Conservation (phyloP, 345 rosid species). For the Eutrema japonicum region DNA sequence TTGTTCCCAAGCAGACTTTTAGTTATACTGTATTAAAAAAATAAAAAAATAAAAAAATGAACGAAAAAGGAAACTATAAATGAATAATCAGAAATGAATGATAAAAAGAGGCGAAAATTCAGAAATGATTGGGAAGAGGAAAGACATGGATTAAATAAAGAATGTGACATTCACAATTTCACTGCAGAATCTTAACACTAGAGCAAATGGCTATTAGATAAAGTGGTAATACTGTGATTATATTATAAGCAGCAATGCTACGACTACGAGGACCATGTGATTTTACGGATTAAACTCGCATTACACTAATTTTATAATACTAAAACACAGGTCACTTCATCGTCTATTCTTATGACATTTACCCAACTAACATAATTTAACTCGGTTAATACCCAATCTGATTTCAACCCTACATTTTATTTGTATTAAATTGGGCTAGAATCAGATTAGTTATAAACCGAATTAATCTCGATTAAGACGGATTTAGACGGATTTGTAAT, state of each 20-base stretch:
- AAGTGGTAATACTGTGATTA: constrained; percentile 3
- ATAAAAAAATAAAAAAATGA: neutral
- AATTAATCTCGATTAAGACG: no score
- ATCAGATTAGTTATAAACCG: no score
- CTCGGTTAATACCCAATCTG: no score
- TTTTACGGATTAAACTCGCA: constrained; percentile 2
- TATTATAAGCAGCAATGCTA: neutral
- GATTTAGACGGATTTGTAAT: no score
- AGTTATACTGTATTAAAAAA: neutral
- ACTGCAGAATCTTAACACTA: constrained; percentile 32
- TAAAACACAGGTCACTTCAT: neutral
- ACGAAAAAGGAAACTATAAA: constrained; percentile 2
- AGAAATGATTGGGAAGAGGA: constrained; percentile 41
- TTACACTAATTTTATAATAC: neutral
- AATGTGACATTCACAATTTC: constrained; percentile 31
- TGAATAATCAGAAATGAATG: constrained; percentile 25
- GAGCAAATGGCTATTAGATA: neutral
- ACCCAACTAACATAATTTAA: no score
- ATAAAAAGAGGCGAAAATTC: constrained; percentile 13
- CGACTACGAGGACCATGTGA: constrained; percentile 8
- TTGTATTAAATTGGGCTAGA: no score
- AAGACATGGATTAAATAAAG: constrained; percentile 30
- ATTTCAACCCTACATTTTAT: no score
- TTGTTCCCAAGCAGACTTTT: constrained; percentile 35
- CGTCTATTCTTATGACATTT: neutral